Evolutionary conservation across 2,329 filamentous ascomycete species (phyloP).

Genomic region (Trematosphaeria pertusa): DNA sequence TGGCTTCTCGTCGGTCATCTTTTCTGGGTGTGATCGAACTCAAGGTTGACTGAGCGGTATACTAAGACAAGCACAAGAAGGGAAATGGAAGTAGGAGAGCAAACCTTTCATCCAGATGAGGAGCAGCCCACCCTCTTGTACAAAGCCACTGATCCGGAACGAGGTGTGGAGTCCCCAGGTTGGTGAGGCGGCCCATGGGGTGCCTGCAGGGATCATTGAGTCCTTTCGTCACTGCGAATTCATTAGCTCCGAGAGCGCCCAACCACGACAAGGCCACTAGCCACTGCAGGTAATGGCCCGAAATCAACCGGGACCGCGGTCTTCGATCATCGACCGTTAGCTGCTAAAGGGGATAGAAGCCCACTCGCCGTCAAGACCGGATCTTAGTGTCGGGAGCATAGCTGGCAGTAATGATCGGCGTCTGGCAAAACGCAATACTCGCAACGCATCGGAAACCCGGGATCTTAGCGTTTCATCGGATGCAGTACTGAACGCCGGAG

Average conservation of each 20-base stretch:
- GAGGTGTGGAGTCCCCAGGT: background rate
- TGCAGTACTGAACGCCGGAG: too few relatives aligned
- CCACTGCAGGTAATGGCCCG: background rate
- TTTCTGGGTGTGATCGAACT: background rate
- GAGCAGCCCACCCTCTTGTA: too few relatives aligned
- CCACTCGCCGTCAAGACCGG: too few relatives aligned
- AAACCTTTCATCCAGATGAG: too few relatives aligned
- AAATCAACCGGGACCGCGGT: background rate
- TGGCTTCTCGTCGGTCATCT: constrained; percentile 16
- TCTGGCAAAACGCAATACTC: too few relatives aligned
- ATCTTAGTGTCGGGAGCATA: too few relatives aligned
- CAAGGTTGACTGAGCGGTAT: background rate
- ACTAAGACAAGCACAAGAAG: background rate
- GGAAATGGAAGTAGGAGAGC: too few relatives aligned
- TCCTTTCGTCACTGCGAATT: background rate
- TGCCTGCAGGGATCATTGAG: background rate
- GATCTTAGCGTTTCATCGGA: too few relatives aligned
- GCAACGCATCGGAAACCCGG: too few relatives aligned
- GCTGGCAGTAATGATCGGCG: too few relatives aligned
- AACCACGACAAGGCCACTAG: background rate
- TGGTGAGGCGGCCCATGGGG: background rate
- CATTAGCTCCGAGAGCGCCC: background rate
- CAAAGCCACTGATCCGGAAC: too few relatives aligned
- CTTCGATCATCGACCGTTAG: background rate
- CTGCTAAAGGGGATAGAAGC: too few relatives aligned